Percentiles rank a stretch among this genome's conserved stretches.
phyloP scores from a whole-genome alignment of 352 stramenopile species.

The Hyaloperonospora arabidopsidis region DNA sequence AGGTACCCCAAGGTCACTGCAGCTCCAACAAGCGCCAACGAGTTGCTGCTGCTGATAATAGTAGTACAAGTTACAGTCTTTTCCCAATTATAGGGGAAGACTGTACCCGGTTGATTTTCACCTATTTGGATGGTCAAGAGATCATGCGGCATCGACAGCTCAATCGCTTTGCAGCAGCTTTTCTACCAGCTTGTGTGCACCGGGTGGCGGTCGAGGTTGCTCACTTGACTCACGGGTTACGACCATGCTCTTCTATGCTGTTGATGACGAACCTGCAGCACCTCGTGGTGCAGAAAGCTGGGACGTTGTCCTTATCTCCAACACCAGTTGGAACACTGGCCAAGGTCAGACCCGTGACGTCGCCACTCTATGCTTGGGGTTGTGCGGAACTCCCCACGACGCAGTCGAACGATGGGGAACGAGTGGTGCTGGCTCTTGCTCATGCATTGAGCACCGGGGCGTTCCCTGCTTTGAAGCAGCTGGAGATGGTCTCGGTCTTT shows the following conservation, averaged over 20 bases:
- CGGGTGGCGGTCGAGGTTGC: constrained; percentile 45
- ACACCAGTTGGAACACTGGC: constrained; percentile 5
- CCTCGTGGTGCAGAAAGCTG: constrained; percentile 47
- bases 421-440: constrained; percentile 39
- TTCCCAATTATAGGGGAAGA: constrained; percentile 39
- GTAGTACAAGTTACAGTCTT: constrained; percentile 8
- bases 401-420: constrained; percentile 50
- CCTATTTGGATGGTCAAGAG: constrained; percentile 55
- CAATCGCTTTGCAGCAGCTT: constrained; percentile 41
- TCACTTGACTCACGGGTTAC: constrained; percentile 31
- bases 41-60: constrained; percentile 6
- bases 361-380: constrained; percentile 52
- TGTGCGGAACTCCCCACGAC: constrained; percentile 50
- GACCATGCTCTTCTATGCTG: constrained; percentile 24
- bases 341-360: constrained; percentile 9
- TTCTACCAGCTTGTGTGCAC: constrained; percentile 45
- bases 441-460: constrained; percentile 26
- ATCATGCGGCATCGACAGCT: constrained; percentile 38
- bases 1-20: too few relatives aligned
- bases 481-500: constrained; percentile 66
- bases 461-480: constrained; percentile 37
- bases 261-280: constrained; percentile 49
- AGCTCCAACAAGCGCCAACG: constrained; percentile 34
- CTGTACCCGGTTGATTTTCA: constrained; percentile 44
- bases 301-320: constrained; percentile 4